phyloP scores from a whole-genome alignment of 306 rosid species.

The Hippophae rhamnoides region DNA sequence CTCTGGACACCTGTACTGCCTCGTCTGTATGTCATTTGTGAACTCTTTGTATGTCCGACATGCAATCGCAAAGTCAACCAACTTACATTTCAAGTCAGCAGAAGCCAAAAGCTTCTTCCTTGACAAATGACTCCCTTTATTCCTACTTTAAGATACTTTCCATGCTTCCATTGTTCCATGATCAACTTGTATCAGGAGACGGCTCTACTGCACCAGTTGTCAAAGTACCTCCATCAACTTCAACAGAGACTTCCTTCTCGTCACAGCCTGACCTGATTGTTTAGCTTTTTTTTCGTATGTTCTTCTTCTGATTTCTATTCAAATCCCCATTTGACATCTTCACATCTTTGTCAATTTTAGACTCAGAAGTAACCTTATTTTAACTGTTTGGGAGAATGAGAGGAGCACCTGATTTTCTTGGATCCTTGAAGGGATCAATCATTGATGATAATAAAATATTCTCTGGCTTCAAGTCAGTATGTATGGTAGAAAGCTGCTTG shows the following conservation, averaged over 20 bases:
- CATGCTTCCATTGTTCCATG: conserved; percentile 38
- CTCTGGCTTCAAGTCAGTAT: conserved; percentile 92
- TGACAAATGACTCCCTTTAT: conserved; percentile 57
- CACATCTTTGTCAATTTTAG: conserved; percentile 38
- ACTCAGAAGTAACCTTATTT: conserved; percentile 46
- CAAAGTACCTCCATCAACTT: conserved; percentile 43
- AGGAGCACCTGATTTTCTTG: conserved; percentile 54
- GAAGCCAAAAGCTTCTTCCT: conserved; percentile 70
- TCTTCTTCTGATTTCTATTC: conserved; percentile 66
- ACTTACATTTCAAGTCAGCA: conserved; percentile 70
- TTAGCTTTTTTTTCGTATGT: conserved; percentile 80
- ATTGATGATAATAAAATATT: conserved; percentile 64
- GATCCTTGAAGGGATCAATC: conserved; percentile 83
- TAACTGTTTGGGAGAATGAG: conserved; percentile 50
- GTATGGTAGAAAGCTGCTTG: conserved; percentile 82
- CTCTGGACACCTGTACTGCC: conserved; percentile 96
- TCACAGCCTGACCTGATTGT: conserved; percentile 76
- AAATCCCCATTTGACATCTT: conserved; percentile 67
- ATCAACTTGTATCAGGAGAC: conserved; percentile 48
- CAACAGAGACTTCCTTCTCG: conserved; percentile 53
- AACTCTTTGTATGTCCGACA: conserved; percentile 96
- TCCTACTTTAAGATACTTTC: conserved; percentile 32
- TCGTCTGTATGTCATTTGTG: conserved; percentile 86
- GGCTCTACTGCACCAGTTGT: conserved; percentile 40
- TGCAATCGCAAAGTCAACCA: conserved; percentile 96